phyloP scores from a whole-genome alignment of 176 grass and related monocot species.

The Thinopyrum elongatum region DNA sequence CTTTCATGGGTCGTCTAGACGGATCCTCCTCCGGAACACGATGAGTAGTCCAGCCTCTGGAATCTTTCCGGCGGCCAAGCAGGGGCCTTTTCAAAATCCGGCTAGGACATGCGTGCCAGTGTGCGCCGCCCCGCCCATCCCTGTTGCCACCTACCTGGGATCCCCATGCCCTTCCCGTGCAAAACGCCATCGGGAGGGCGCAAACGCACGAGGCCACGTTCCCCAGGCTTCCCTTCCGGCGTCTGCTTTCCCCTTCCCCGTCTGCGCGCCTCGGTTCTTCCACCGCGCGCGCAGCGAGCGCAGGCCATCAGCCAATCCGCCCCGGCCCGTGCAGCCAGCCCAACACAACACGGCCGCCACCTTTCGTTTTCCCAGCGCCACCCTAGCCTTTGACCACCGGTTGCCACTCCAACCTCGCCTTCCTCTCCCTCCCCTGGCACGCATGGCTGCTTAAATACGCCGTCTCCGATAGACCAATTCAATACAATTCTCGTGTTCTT shows the following conservation, averaged over 20 bases:
- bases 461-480: not conserved
- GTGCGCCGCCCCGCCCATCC: not conserved
- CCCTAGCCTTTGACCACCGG: slow-evolving; percentile 35
- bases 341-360: slow-evolving; percentile 19
- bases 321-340: slow-evolving; percentile 17
- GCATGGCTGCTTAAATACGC: slow-evolving; percentile 35
- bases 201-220: not conserved
- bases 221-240: not conserved
- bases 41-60: not conserved
- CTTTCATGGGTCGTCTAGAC: too few species aligned
- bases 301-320: slow-evolving; percentile 28
- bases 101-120: not conserved
- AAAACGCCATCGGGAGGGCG: not conserved
- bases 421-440: not conserved
- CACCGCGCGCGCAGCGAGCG: not conserved
- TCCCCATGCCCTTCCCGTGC: not conserved
- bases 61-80: not conserved
- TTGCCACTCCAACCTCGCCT: slow-evolving; percentile 17
- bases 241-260: not conserved
- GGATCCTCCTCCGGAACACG: too few species aligned
- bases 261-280: slow-evolving; percentile 21
- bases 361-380: slow-evolving; percentile 16
- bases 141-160: slow-evolving; percentile 10
- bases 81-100: not conserved
- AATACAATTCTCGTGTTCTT: not conserved